Percentiles rank a stretch among this genome's conserved stretches.
Evolutionary conservation across 2,329 filamentous ascomycete species (phyloP).

Genomic region (Pezicula neosporulosa): DNA sequence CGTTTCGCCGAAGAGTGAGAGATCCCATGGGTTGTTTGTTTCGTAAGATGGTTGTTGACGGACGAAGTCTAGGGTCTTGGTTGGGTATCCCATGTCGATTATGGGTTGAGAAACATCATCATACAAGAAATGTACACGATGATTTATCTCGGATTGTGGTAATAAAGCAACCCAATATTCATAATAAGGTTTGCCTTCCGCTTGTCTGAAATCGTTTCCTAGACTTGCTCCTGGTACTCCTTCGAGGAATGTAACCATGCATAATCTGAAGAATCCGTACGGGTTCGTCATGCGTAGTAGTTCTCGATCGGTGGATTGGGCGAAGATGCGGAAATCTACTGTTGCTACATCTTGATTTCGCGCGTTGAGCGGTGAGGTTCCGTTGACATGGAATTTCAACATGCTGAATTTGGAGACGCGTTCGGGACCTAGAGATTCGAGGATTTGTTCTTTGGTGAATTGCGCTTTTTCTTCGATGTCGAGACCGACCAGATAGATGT

Average conservation of each 20-base stretch:
- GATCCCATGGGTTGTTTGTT: neutral
- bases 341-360: constrained; percentile 42
- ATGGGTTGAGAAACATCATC: constrained; percentile 13
- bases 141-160: constrained; percentile 16
- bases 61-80: neutral
- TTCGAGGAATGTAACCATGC: constrained; percentile 29
- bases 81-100: constrained; percentile 4
- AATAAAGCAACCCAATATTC: constrained; percentile 23
- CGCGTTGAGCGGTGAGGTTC: constrained; percentile 32
- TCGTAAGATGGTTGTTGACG: constrained; percentile 2
- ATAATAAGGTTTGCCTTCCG: constrained; percentile 24
- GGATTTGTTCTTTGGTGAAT: constrained; percentile 35
- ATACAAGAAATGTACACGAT: constrained; percentile 11
- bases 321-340: constrained; percentile 42
- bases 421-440: constrained; percentile 2
- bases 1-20: constrained; percentile 3
- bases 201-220: constrained; percentile 34
- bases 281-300: constrained; percentile 31
- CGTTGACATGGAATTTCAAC: constrained; percentile 25
- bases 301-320: constrained; percentile 37
- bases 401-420: constrained; percentile 1
- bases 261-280: constrained; percentile 25
- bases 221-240: constrained; percentile 33
- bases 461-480: constrained; percentile 38
- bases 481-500: constrained; percentile 39